Percentiles rank a stretch among this genome's conserved stretches.
Conservation (phyloP, 257 asterid genomes). For the Lycium ferocissimum region DNA sequence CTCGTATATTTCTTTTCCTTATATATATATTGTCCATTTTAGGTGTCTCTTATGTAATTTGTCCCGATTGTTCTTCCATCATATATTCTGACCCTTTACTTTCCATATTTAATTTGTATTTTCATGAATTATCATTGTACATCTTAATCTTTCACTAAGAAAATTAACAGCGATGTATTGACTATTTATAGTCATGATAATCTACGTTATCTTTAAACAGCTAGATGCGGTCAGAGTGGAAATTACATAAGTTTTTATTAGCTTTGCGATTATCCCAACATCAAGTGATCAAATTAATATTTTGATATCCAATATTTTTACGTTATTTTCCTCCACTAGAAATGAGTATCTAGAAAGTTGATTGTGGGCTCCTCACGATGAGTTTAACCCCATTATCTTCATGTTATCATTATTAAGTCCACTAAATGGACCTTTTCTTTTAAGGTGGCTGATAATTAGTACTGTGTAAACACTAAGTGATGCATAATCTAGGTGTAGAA, state of each 20-base stretch:
- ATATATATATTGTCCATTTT: neutral
- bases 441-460: neutral
- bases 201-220: neutral
- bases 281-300: neutral
- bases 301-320: neutral
- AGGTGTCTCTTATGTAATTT: neutral
- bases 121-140: neutral
- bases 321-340: too few species aligned
- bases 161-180: neutral
- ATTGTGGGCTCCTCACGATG: neutral
- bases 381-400: neutral
- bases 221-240: neutral
- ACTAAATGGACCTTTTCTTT: neutral
- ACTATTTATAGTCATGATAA: neutral
- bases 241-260: neutral
- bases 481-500: neutral
- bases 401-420: conserved; percentile 2
- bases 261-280: neutral
- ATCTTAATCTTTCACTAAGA: neutral
- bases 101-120: neutral
- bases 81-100: neutral
- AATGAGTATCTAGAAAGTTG: neutral
- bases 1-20: neutral
- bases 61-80: neutral
- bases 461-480: neutral